Conservation (phyloP, 805 yeast species). For the Candida railenensis region DNA sequence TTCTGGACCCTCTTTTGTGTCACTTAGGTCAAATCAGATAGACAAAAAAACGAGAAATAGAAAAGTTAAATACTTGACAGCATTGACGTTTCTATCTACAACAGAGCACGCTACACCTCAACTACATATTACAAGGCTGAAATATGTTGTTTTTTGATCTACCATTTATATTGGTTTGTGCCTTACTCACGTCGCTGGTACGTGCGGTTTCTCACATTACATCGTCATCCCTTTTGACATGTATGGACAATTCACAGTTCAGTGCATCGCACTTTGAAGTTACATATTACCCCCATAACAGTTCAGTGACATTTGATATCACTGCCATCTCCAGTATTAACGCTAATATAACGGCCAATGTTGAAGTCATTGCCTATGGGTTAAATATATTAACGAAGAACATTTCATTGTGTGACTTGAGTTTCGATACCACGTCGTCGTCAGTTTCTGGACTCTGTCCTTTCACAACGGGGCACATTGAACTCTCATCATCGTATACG, state of each 20-base stretch:
- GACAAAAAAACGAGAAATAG: no score
- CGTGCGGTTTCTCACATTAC: constrained; percentile 30
- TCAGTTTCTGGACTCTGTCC: constrained; percentile 56
- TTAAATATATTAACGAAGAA: constrained; percentile 54
- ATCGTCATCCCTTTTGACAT: constrained; percentile 77
- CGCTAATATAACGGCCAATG: constrained; percentile 65
- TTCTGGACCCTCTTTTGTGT: no score
- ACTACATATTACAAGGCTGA: no score
- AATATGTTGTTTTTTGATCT: background rate
- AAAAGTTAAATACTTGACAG: no score
- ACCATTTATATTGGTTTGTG: background rate
- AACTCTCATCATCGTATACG: constrained; percentile 51
- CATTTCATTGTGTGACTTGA: constrained; percentile 64
- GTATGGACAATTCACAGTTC: constrained; percentile 87
- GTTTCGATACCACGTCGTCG: constrained; percentile 27
- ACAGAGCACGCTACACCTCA: background rate
- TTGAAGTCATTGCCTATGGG: constrained; percentile 78
- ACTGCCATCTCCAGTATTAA: constrained; percentile 77
- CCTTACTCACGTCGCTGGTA: constrained; percentile 9
- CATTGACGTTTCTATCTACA: no score
- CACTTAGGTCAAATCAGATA: no score
- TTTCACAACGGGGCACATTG: constrained; percentile 81
- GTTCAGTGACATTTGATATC: constrained; percentile 62
- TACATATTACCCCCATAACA: constrained; percentile 63
- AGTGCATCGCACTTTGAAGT: constrained; percentile 85